Base-by-base conservation (phyloP, 164 flowering plant species). In the Vitis rupestris region DNA sequence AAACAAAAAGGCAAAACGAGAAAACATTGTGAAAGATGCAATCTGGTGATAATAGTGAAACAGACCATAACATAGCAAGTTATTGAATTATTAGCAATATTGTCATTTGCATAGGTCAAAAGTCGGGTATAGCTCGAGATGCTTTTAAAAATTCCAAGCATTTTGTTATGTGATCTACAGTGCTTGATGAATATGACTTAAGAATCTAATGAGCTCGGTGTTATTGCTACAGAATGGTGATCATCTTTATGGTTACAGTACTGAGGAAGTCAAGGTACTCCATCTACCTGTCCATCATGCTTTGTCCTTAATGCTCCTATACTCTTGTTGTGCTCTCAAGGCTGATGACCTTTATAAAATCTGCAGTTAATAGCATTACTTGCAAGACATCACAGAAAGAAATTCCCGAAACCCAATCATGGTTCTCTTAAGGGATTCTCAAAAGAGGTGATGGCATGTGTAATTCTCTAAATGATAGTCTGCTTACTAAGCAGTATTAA, bases 351-450 rank as follows among this genome's bases (percentile, higher is more conserved):
- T 13, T 58, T 52, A 14, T 6, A 37, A 11, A 44, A 17, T 71
- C 74, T 71, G 59, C 90, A 88, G 96, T 59, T 90, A 13, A 87
- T 88, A 57, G 91, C 88, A 8, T 72, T 86, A 50, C 90, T 90
- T 61, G 83, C 75, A 59, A 86, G 84, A 72, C 76, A 84, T 77
- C 96, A 90, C 59, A 80, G 88, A 77, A 90, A 90, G 80, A 88
- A 86, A 72, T 83, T 86, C 57, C 93, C 93, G 16, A 82, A 67
- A 54, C 17, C 27, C 53, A 78, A 72, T 68, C 76, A 71, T 50
- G 19, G 54, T 66, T 70, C 80, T 65, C 72, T 86, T 50, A 66
- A 72, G 29, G 82, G 74, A 10, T 79, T 78, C 56, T 55, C 80
- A 15, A 64, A 79, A 59, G 79, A 85, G 87, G 90, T 84, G 79